Base-by-base conservation (phyloP, 768 basidiomycete genomes). In the Termitomyces sp. region DNA sequence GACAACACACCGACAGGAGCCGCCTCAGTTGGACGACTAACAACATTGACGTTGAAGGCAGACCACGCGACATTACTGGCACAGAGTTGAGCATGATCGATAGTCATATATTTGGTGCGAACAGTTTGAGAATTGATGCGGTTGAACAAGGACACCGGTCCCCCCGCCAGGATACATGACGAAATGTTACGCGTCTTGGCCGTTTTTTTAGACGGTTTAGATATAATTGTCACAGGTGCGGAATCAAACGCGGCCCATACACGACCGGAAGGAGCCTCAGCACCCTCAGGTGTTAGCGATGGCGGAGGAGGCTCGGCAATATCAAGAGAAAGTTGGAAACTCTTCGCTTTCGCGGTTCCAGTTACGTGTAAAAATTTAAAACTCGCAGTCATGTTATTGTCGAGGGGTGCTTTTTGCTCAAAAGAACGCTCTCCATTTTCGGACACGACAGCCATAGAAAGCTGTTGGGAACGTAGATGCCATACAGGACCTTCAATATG, bases 91-190 rank as follows among this genome's bases (percentile, higher is more conserved):
- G 82, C 85, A 64, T 86, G 83, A 64, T 95, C 92, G 69, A 95
- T 87, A 55, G 90, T 92, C 91, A 98, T 94, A 72, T 95, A 98
- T 77, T 96, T 96, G 57, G 94, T 97, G 68, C 94, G 88, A 59
- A 96, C 94, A 40, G 94, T 94, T 74, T 98, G 94, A 14, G 91
- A 92, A 73, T 96, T 94, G 80, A 98, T 93, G 66, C 94, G 88
- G 71, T 94, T 94, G 81, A 94, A 96, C 48, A 98, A 82, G 54
- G 92, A 92, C 52, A 98, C 91, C 36, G 92, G 89, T 22, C 92
- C 90, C 49, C 90, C 89, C 30, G 88, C 88, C 55, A 93, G 81
- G 70, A 97, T 93, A 75, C 93, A 95, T 22, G 87, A 92, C 45
- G 87, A 88, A 68, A 90, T 89, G 76, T 91, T 88, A 75, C 94